Evolutionary conservation across 192 early-diverging fungal species (phyloP).

Genomic region (Globomyces pollinis-pini): DNA sequence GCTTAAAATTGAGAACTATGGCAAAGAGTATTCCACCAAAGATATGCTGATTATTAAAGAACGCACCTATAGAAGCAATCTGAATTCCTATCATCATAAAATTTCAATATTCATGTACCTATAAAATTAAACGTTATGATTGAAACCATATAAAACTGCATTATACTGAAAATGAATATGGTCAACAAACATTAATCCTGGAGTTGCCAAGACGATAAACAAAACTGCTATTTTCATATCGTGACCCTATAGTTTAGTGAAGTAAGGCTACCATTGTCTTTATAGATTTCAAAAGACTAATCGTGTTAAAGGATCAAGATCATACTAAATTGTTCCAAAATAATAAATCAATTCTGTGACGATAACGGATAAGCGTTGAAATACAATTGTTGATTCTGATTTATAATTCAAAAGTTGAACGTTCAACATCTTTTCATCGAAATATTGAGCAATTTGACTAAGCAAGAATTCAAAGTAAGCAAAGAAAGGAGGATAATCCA

Average conservation of each 20-base stretch:
- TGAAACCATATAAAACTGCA: constrained; percentile 47
- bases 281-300: neutral
- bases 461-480: constrained; percentile 89
- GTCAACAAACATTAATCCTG: constrained; percentile 70
- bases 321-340: too few species aligned
- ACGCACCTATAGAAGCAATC: constrained; percentile 57
- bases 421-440: constrained; percentile 72
- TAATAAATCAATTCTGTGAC: constrained; percentile 73
- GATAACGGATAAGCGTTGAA: constrained; percentile 79
- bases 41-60: constrained; percentile 44
- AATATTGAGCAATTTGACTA: constrained; percentile 44
- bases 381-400: constrained; percentile 59
- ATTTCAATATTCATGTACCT: neutral
- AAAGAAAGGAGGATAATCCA: constrained; percentile 98
- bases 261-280: neutral
- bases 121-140: too few species aligned
- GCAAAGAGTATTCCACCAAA: constrained; percentile 75
- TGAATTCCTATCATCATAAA: constrained; percentile 72
- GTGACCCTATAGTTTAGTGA: too few species aligned
- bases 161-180: constrained; percentile 99
- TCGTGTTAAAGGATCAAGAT: too few species aligned
- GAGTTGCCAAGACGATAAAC: constrained; percentile 30
- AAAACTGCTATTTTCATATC: too few species aligned
- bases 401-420: constrained; percentile 62
- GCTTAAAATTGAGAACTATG: constrained; percentile 89